These are phyloP conservation scores for Globisporangium canariense DNA, from an alignment of 352 stramenopile species.

Conservation along the genomic window DNA sequence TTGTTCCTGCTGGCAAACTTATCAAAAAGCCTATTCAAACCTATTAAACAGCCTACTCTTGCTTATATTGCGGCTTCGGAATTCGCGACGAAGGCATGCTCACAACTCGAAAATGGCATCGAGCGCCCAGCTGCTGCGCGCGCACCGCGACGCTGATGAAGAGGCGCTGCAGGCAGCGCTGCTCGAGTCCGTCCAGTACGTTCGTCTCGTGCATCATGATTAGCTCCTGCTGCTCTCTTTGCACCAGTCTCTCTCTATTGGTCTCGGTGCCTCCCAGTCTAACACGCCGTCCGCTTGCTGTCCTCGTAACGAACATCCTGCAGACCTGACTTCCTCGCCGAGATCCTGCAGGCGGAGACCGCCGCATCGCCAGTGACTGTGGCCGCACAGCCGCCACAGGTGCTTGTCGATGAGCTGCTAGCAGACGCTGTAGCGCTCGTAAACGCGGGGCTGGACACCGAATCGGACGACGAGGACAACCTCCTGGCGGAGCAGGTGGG, in stretches of 20 bases:
- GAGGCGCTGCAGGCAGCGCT: conserved; percentile 67
- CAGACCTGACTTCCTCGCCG: conserved; percentile 63
- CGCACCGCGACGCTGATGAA: conserved; percentile 61
- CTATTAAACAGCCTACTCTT: not conserved
- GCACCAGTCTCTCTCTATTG: not conserved
- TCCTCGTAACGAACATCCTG: not conserved
- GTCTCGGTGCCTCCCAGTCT: not conserved
- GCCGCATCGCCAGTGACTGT: not conserved
- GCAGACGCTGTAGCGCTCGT: not conserved
- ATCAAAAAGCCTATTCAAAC: no score
- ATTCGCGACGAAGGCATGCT: not conserved
- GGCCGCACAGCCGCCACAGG: not conserved
- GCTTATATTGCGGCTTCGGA: not conserved
- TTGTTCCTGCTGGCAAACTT: not conserved
- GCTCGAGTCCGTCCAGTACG: conserved; percentile 56
- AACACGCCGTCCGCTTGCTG: not conserved
- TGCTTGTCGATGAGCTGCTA: not conserved
- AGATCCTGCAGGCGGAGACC: conserved; percentile 67
- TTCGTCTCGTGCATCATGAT: not conserved
- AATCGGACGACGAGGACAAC: conserved; percentile 20
- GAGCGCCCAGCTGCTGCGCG: not conserved
- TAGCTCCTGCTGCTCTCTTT: not conserved
- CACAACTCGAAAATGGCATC: conserved; percentile 1
- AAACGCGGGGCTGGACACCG: not conserved
- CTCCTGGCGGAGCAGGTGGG: conserved; percentile 13